Base-by-base conservation (phyloP, 2,329 filamentous ascomycete species). In the Neocatenulostroma microsporum region DNA sequence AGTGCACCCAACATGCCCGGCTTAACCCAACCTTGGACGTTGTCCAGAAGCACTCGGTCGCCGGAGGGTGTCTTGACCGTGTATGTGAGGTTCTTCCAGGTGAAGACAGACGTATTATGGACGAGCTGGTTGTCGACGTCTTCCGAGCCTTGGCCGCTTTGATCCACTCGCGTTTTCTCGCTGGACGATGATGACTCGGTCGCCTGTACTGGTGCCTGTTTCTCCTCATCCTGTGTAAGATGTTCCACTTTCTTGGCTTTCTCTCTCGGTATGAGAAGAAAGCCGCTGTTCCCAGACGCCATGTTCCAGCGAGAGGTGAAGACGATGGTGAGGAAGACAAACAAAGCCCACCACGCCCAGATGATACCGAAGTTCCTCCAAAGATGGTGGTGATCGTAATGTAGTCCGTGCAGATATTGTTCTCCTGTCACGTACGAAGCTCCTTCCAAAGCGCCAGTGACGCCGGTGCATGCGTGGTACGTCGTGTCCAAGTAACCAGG, bases 341-440 rank as follows among this genome's bases (percentile, higher is more conserved):
- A 81, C 0, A 81, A 54, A 6, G 57, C 67, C 74, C 77, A 81
- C 68, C 69, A 82, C 0, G 69, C 76, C 68, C 74, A 78, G 1
- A 91, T 62, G 3, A 88, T 78, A 21, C 81, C 84, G 51, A 84
- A 86, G 55, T 89, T 87, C 3, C 84, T 76, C 68, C 78, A 82
- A 0, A 81, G 58, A 49, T 82, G 68, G 18, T 60, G 6, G 68
- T 68, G 1, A 66, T 64, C 8, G 62, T 47, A 2, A 81, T 53
- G 48, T 81, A 83, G 15, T 61, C 60, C 2, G 64, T 54, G 21
- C 78, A 21, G 66, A 50, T 10, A 82, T 70, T 3, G 40, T 3
- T 30, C 13, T 23, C 56, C 17, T 61, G 51, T 74, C 4, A 84
- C 73, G 1, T 63, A 70, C 3, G 52, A 48, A 28, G 67, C 60